Base-by-base conservation (phyloP, 179 eudicot species). In the Carnegiea gigantea region DNA sequence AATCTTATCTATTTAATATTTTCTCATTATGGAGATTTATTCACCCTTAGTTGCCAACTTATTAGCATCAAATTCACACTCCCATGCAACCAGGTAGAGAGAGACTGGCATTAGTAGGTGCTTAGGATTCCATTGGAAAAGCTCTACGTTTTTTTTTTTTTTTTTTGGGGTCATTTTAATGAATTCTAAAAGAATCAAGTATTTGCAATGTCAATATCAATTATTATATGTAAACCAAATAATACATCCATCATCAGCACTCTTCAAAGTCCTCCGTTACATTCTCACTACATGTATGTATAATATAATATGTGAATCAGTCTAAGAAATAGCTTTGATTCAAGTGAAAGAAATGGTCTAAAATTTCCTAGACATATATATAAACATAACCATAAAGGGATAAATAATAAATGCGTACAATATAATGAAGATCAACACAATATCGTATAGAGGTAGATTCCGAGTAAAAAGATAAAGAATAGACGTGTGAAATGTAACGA, bases 11-110 rank as follows among this genome's bases (percentile, higher is more conserved):
- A 80, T 53, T 86, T 78, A 86, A 81, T 83, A 57, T 62, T 73
- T 83, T 77, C 86, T 83, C 82, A 83, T 86, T 77, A 78, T 83
- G 86, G 84, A 86, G 88, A 86, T 86, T 83, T 60, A 86, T 53
- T 84, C 23, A 79, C 79, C 65, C 74, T 62, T 78, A 70, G 67
- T 83, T 78, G 70, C 26, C 68, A 78, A 76, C 44, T 74, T 73
- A 57, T 76, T 48, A 54, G 76, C 75, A 82, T 82, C 65, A 79
- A 84, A 79, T 79, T 73, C 77, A 76, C 51, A 73, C 53, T 40
- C 0, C 2, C 17, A 44, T 30, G n/a, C 1, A 77, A 14, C 70
- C 46, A 74, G 78, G 60, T 5, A 70, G 75, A 49, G n/a, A 33
- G 12, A 82, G 81, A 83, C 70, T 15, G 36, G 67, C 40, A 79